Percentiles rank a stretch among this genome's conserved stretches.
These are phyloP conservation scores for Solanum boliviense DNA, from an alignment of 257 asterid species.

Conservation along the genomic window DNA sequence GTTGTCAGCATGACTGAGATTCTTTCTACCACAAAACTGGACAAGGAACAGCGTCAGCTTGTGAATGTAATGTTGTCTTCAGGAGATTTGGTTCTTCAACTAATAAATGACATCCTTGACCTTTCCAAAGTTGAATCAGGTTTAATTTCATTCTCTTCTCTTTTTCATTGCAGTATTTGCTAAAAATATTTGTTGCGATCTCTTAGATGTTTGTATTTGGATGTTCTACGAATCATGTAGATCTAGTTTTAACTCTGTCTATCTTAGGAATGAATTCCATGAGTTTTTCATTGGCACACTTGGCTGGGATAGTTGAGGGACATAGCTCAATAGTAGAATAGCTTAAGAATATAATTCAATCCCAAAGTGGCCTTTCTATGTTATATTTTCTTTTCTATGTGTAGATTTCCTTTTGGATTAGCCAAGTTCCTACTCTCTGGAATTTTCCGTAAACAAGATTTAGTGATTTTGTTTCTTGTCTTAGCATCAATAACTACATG, in stretches of 20 bases:
- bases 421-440: not conserved
- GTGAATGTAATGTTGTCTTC: slow-evolving; percentile 43
- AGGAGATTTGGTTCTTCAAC: slow-evolving; percentile 56
- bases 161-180: not conserved
- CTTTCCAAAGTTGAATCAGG: slow-evolving; percentile 76
- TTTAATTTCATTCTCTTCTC: not conserved
- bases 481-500: not conserved
- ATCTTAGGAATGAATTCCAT: not conserved
- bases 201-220: not conserved
- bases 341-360: not conserved
- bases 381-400: not conserved
- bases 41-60: slow-evolving; percentile 60
- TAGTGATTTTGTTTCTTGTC: not conserved
- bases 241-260: not conserved
- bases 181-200: not conserved
- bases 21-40: slow-evolving; percentile 68
- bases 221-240: not conserved
- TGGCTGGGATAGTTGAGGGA: not conserved
- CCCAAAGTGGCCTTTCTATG: not conserved
- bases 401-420: not conserved
- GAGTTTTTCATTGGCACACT: not conserved
- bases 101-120: slow-evolving; percentile 86
- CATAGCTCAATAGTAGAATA: not conserved
- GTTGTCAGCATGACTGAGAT: slow-evolving; percentile 91
- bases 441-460: not conserved